Base-by-base conservation (phyloP, 73 alveolate genomes). In the Paramecium caudatum region DNA sequence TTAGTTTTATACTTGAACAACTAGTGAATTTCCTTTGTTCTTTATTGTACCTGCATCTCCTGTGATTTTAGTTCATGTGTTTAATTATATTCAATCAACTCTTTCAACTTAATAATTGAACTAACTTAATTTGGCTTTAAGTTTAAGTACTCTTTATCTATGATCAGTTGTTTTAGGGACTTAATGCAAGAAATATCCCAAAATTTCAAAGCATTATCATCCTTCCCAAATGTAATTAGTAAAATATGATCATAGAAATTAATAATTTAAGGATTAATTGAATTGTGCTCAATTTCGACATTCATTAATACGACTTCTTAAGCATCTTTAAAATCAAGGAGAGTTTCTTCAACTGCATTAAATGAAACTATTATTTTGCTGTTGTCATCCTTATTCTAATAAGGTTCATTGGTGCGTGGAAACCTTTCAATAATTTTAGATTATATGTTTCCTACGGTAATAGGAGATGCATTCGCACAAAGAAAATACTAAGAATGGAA, bases 121-220 rank as follows among this genome's bases (percentile, higher is more conserved):
- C 36, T 68, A 5, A 68, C 50, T 68, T 68, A 16, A 15, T 34
- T 17, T 34, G 47, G 50, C 34, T 68, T 68, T 25, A 68, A 43
- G 6, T 68, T 7, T 4, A 68, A 43, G 16, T 68, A 68, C 15
- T 32, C 47, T 68, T 68, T 68, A 10, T 68, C 84, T 10, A 68
- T 3, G 4, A 25, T 68, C 33, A 68, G 34, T 32, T 68, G n/a
- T 68, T 68, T 34, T 15, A 34, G 19, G 1, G 47, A 68, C 34
- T 68, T 68, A n/a, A 68, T 47, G 21, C 50, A 37, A 12, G 84
- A 32, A 5, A 68, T 25, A 68, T 68, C 84, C 84, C 84, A 68
- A 12, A 68, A 34, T 16, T 68, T 68, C 8, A 68, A 68, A 15
- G 61, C 50, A 68, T 68, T 68, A 30, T 68, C 84, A 32, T 34